These are phyloP conservation scores for Patellaria atrata DNA, from an alignment of 495 filamentous ascomycete species.

Conservation along the genomic window DNA sequence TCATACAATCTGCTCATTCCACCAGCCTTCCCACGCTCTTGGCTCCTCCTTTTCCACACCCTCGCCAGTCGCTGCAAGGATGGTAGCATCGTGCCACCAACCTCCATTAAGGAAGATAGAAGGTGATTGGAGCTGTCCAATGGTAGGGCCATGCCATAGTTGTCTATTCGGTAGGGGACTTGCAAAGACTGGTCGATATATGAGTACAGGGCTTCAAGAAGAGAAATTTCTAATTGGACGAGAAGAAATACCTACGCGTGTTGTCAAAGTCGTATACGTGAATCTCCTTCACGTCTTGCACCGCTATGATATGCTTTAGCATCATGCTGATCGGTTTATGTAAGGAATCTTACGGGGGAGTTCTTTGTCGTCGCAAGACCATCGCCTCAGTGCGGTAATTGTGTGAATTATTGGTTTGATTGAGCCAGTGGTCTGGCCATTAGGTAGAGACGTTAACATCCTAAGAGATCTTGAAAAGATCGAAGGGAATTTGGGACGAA, in stretches of 20 bases:
- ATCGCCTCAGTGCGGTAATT: slow-evolving; percentile 59
- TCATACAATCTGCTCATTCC: slow-evolving; percentile 78
- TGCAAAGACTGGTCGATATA: slow-evolving; percentile 66
- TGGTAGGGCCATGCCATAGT: slow-evolving; percentile 66
- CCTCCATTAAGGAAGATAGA: slow-evolving; percentile 73
- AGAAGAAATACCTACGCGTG: slow-evolving; percentile 47
- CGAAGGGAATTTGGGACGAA: not conserved
- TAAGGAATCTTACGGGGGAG: slow-evolving; percentile 41
- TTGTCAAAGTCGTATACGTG: slow-evolving; percentile 99
- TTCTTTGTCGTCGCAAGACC: slow-evolving; percentile 61
- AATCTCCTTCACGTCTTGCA: slow-evolving; percentile 57
- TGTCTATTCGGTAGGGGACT: slow-evolving; percentile 80
- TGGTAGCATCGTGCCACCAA: slow-evolving; percentile 91
- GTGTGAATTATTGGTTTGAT: slow-evolving; percentile 32
- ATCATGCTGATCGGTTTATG: slow-evolving; percentile 1
- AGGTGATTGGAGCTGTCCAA: slow-evolving; percentile 58
- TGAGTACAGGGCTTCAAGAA: slow-evolving; percentile 3
- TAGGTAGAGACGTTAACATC: slow-evolving; percentile 3
- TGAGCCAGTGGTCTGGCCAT: slow-evolving; percentile 3
- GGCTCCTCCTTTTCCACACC: slow-evolving; percentile 72
- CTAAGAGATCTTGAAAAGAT: slow-evolving; percentile 3
- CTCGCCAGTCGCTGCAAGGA: slow-evolving; percentile 75
- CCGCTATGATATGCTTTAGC: slow-evolving; percentile 28
- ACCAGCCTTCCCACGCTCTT: slow-evolving; percentile 84
- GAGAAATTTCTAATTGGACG: not conserved